phyloP scores from a whole-genome alignment of 148 eudicot species.

The Diospyros lotus region DNA sequence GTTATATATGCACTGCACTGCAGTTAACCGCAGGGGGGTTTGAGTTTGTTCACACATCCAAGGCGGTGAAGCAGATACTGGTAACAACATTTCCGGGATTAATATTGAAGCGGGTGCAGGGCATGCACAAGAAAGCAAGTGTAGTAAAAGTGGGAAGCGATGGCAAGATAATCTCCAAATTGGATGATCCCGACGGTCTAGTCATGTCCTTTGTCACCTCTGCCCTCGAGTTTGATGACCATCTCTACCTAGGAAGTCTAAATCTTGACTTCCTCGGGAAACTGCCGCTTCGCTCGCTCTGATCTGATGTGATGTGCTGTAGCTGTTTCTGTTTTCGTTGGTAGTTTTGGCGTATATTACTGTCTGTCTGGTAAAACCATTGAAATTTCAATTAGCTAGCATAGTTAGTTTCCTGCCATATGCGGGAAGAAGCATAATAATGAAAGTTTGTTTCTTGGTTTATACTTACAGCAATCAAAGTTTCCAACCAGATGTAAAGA shows the following conservation, averaged over 20 bases:
- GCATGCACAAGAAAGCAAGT: conserved; percentile 35
- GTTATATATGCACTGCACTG: no score
- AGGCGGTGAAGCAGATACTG: conserved; percentile 36
- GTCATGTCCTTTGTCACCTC: conserved; percentile 68
- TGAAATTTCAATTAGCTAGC: no score
- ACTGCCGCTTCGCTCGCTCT: conserved; percentile 35
- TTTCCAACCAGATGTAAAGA: no score
- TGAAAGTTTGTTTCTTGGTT: no score
- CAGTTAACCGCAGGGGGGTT: conserved; percentile 35
- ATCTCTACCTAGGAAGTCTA: conserved; percentile 74
- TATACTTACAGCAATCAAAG: no score
- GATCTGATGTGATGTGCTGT: no score
- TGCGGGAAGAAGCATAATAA: no score
- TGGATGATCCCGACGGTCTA: conserved; percentile 61
- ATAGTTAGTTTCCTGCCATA: no score
- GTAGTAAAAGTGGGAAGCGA: conserved; percentile 54
- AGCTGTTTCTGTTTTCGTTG: no score
- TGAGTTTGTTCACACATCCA: conserved; percentile 47
- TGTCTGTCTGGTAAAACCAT: no score
- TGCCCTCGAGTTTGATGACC: conserved; percentile 59
- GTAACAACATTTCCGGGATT: conserved; percentile 47
- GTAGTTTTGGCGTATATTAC: no score
- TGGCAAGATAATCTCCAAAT: conserved; percentile 47
- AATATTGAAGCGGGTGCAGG: conserved; percentile 15
- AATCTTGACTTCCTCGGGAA: conserved; percentile 61